Evolutionary conservation across 2,329 filamentous ascomycete genomes (phyloP).

Genomic region (Allantophomopsis cytisporea): DNA sequence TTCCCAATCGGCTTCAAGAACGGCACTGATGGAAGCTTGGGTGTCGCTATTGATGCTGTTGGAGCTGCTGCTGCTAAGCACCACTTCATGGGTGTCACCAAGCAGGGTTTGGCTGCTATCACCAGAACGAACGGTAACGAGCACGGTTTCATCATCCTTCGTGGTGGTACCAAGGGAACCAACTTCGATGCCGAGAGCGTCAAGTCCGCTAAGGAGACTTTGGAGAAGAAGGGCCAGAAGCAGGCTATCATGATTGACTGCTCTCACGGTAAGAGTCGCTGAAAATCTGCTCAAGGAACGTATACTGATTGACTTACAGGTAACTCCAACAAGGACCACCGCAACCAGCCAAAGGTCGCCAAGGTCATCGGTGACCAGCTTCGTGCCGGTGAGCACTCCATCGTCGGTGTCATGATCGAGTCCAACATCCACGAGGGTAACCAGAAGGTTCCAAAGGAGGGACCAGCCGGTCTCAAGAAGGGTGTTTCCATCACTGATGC

Average conservation of each 20-base stretch:
- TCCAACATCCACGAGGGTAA: conserved; percentile 89
- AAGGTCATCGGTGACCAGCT: conserved; percentile 73
- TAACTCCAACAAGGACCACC: conserved; percentile 95
- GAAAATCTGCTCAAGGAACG: background rate
- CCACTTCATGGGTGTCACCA: conserved; percentile 97
- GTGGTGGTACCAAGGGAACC: conserved; percentile 81
- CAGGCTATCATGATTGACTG: conserved; percentile 97
- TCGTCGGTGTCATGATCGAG: conserved; percentile 97
- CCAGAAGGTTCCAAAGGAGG: conserved; percentile 79
- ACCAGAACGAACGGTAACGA: conserved; percentile 88
- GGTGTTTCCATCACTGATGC: conserved; percentile 93
- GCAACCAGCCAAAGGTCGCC: conserved; percentile 92
- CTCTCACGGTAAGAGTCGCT: conserved; percentile 61
- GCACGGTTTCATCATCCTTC: conserved; percentile 92
- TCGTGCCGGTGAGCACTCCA: conserved; percentile 71
- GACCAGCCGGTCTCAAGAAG: conserved; percentile 65
- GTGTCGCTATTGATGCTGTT: conserved; percentile 90
- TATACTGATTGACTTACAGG: conserved; percentile 31
- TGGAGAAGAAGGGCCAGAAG: conserved; percentile 72
- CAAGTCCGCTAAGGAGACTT: conserved; percentile 60
- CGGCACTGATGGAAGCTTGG: conserved; percentile 84
- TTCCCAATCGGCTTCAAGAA: conserved; percentile 99
- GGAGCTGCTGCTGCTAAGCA: conserved; percentile 75
- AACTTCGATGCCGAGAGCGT: conserved; percentile 88
- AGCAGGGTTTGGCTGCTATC: conserved; percentile 91